Percentiles rank a stretch among this genome's conserved stretches.
Conservation (phyloP, 805 yeast genomes). For the Myxozyma mucilagina region DNA sequence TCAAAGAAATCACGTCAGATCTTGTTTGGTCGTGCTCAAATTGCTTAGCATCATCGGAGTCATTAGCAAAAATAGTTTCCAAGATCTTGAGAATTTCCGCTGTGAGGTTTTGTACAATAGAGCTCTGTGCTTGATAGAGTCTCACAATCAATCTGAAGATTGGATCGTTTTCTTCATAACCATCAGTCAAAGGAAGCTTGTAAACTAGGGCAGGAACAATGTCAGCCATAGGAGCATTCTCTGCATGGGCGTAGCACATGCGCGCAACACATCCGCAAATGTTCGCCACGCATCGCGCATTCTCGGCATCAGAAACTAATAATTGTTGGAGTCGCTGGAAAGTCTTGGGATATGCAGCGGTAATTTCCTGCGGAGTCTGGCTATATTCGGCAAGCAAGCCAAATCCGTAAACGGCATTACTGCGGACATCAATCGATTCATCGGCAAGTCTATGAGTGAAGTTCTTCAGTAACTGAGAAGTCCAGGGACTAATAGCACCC, state of each 20-base stretch:
- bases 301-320: constrained; percentile 74
- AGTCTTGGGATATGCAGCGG: constrained; percentile 65
- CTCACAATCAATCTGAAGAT: constrained; percentile 74
- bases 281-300: constrained; percentile 59
- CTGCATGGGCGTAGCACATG: constrained; percentile 71
- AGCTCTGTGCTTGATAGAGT: constrained; percentile 62
- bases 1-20: constrained; percentile 63
- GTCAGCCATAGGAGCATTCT: constrained; percentile 72
- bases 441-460: constrained; percentile 68
- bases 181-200: constrained; percentile 84
- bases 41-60: constrained; percentile 75
- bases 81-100: constrained; percentile 61
- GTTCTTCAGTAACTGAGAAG: constrained; percentile 67
- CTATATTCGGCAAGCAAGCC: constrained; percentile 67
- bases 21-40: constrained; percentile 70
- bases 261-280: constrained; percentile 98
- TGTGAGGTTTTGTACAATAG: constrained; percentile 45
- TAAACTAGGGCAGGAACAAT: constrained; percentile 71
- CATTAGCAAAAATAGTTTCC: constrained; percentile 70
- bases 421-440: constrained; percentile 78
- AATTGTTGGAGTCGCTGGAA: constrained; percentile 68
- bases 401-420: constrained; percentile 94
- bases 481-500: constrained; percentile 58
- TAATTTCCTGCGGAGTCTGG: constrained; percentile 55
- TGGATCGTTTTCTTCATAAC: constrained; percentile 90